Base-by-base conservation (phyloP, 177 flowering plant species). In the Tripterygium wilfordii region DNA sequence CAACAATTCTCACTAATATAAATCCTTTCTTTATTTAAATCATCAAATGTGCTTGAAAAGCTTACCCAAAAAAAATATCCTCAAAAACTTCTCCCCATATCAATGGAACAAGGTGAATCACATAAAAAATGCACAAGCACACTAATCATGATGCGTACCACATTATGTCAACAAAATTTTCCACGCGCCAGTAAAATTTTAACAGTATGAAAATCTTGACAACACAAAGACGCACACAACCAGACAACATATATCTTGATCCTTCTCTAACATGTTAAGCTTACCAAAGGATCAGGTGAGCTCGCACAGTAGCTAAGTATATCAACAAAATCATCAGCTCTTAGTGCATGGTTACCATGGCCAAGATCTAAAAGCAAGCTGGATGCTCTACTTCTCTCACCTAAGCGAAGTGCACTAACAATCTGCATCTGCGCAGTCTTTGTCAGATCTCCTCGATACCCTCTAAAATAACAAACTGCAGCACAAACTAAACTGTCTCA, bases 231-330 rank as follows among this genome's bases (percentile, higher is more conserved):
- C 10, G 36, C 19, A 22, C 4, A 43, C 14, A 14, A 2, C 45
- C 2, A 45, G 16, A 15, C 18, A 42, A 14, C 13, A 40, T 10
- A 23, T 13, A 32, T 28, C 16, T 21, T 20, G 7, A 32, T 15
- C 19, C 19, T n/a, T n/a, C 3, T 16, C 19, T 1, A 20, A n/a
- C n/a, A n/a, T n/a, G n/a, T 23, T 21, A 20, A 17, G 17, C 86
- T 59, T 67, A 87, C 97, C 83, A 75, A 33, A 19, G 91, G 88
- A 72, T 90, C 95, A 23, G 84, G 81, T 35, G 73, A 57, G 40
- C 44, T 67, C 10, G 84, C 85, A 64, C 98, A 90, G 35, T 76
- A 72, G n/a, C 60, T 65, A 43, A 86, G 82, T 52, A 85, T 71
- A 48, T 33, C 24, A 49, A 63, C 22, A 47, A 85, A 77, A 60